Conservation (phyloP, 208 protist genomes). For the Trypanosoma scelopori region DNA sequence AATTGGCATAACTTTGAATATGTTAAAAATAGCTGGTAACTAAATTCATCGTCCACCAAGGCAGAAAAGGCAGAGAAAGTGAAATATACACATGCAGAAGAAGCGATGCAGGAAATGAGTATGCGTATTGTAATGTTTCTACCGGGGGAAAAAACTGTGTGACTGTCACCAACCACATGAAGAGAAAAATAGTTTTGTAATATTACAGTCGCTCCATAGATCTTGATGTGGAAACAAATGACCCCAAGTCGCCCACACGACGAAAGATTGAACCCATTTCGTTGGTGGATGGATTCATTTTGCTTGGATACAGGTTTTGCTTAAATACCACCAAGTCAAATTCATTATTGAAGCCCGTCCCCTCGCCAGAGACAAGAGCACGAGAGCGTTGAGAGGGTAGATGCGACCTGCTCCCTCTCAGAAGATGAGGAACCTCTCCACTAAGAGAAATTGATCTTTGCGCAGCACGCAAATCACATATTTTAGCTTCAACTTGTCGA, state of each 20-base stretch:
- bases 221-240: constrained; percentile 74
- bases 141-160: background rate
- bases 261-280: constrained; percentile 88
- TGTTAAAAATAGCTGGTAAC: background rate
- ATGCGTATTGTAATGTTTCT: no score
- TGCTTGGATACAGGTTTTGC: constrained; percentile 77
- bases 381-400: constrained; percentile 55
- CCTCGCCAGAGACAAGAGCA: constrained; percentile 52
- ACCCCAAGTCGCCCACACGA: constrained; percentile 75
- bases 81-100: constrained; percentile 11
- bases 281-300: constrained; percentile 80
- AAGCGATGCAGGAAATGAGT: background rate
- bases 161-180: background rate
- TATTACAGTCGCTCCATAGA: constrained; percentile 57
- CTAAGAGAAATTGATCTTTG: constrained; percentile 27
- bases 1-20: constrained; percentile 49
- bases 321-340: constrained; percentile 84
- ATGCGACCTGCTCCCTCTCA: constrained; percentile 27
- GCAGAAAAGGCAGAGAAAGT: background rate
- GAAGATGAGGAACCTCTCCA: constrained; percentile 22
- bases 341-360: constrained; percentile 79
- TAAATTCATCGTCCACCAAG: background rate
- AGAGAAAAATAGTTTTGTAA: constrained; percentile 1
- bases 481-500: constrained; percentile 19
- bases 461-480: constrained; percentile 22